These are phyloP conservation scores for Ophiostoma pallidulum DNA, from an alignment of 2,329 filamentous ascomycete species.

Conservation along the genomic window DNA sequence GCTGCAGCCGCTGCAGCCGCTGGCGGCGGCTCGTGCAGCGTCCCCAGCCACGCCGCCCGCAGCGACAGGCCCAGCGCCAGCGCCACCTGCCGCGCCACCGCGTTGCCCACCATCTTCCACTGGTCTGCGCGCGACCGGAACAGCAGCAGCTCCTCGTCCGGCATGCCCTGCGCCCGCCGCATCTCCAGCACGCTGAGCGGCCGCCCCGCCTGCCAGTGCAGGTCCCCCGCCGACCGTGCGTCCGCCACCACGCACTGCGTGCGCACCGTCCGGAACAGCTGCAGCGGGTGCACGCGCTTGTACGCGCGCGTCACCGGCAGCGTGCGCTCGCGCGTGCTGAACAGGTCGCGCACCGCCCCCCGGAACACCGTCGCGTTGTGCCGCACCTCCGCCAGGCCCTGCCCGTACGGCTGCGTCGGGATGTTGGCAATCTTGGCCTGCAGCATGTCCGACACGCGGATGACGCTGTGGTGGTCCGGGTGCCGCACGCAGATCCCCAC, in stretches of 20 bases:
- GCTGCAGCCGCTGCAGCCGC: no score
- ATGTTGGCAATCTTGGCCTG: constrained; percentile 46
- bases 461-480: constrained; percentile 57
- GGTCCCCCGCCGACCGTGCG: constrained; percentile 39
- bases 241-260: constrained; percentile 45
- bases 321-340: constrained; percentile 23
- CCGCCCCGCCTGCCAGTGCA: constrained; percentile 61
- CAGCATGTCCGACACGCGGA: constrained; percentile 28
- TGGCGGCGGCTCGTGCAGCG: constrained; percentile 26
- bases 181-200: constrained; percentile 56
- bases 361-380: constrained; percentile 27
- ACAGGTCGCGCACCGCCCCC: constrained; percentile 32
- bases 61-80: constrained; percentile 56
- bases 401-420: constrained; percentile 47
- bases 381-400: constrained; percentile 36
- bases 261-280: constrained; percentile 53
- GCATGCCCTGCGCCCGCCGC: constrained; percentile 59
- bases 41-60: constrained; percentile 45
- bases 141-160: constrained; percentile 60
- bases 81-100: constrained; percentile 60
- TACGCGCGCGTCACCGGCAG: constrained; percentile 24
- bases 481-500: constrained; percentile 51
- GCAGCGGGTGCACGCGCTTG: constrained; percentile 31
- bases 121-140: constrained; percentile 42
- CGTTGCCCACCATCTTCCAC: constrained; percentile 64